Conservation (phyloP, 352 stramenopile species). For the Pythium rhizo-oryzae region DNA sequence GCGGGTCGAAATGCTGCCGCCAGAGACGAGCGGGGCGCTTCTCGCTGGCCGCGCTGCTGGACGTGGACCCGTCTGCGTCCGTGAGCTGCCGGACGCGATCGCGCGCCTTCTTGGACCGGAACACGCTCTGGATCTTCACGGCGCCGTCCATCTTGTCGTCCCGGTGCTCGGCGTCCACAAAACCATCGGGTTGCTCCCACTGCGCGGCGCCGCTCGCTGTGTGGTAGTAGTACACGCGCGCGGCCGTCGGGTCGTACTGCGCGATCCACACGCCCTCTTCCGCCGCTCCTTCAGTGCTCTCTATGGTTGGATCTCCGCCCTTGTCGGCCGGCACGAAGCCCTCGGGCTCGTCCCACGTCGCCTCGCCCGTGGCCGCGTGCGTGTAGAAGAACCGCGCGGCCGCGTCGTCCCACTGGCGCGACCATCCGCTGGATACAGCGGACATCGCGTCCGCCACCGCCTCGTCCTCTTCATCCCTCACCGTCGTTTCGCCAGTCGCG, state of each 20-base stretch:
- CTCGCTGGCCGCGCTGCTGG: neutral
- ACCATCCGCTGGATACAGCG: neutral
- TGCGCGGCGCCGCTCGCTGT: constrained; percentile 36
- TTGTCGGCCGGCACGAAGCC: constrained; percentile 1
- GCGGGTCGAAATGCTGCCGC: constrained; percentile 53
- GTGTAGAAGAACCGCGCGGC: constrained; percentile 24
- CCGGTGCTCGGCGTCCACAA: constrained; percentile 31
- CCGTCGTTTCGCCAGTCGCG: neutral
- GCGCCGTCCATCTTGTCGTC: constrained; percentile 41
- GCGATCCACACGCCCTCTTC: constrained; percentile 41
- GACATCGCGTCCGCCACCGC: neutral
- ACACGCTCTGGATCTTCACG: constrained; percentile 61
- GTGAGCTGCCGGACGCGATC: constrained; percentile 36
- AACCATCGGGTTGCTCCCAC: constrained; percentile 47
- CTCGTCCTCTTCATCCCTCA: neutral
- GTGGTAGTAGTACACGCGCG: constrained; percentile 59
- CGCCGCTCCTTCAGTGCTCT: neutral
- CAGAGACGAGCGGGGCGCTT: constrained; percentile 19
- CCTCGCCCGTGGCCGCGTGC: constrained; percentile 28
- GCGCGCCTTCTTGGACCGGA: constrained; percentile 45
- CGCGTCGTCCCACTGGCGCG: constrained; percentile 13
- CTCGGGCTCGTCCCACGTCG: constrained; percentile 34
- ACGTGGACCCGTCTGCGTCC: neutral
- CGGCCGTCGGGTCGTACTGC: constrained; percentile 46
- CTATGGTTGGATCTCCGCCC: neutral